Evolutionary conservation across 176 grass and related monocot genomes (phyloP), one percentile per base, ranked within the genome.

Genomic region (Juncus inflexus): DNA sequence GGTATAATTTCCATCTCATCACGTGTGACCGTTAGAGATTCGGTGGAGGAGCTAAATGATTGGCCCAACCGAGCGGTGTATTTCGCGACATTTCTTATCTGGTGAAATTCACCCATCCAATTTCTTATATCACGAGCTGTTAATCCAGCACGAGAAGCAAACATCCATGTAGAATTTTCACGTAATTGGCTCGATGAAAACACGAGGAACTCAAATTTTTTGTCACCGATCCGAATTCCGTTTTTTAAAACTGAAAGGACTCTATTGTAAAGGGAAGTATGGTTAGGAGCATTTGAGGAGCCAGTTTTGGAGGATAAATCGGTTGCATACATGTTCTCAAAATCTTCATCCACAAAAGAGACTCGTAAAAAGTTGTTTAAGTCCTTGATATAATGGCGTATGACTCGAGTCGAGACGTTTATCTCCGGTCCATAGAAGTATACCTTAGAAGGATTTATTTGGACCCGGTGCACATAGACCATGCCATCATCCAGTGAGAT

Each of bases 161-260:
- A 92, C 84, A 92, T 88, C 89, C 89, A 92, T 50, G 81, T 70
- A 55, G 89, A 88, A 58, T 81, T 87, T 58, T 92, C 89, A 63
- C 89, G 79, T 43, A 92, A 76, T 62, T 92, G 89, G 63, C 81
- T 92, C 58, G 89, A 88, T 61, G 89, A 92, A 55, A 92, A 92
- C 8, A 84, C 89, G 58, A 92, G 89, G 76, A 92, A 92, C 50
- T 84, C 78, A 51, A 85, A 92, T 28, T 92, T 80, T 63, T 88
- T 87, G 42, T 59, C 66, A 57, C 84, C 84, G 62, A 92, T 73
- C 58, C 50, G 76, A 8, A 92, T 85, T 37, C 89, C 84, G 77
- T 92, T 70, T 74, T 65, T 77, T 72, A 92, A 57, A 42, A 84
- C 78, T 2, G 78, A 82, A 5, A 88, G 6, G 77, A 88, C 74